Evolutionary conservation across 495 filamentous ascomycete species (phyloP), one percentile per base, ranked within the genome.

Genomic region (Cairneyella variabilis): DNA sequence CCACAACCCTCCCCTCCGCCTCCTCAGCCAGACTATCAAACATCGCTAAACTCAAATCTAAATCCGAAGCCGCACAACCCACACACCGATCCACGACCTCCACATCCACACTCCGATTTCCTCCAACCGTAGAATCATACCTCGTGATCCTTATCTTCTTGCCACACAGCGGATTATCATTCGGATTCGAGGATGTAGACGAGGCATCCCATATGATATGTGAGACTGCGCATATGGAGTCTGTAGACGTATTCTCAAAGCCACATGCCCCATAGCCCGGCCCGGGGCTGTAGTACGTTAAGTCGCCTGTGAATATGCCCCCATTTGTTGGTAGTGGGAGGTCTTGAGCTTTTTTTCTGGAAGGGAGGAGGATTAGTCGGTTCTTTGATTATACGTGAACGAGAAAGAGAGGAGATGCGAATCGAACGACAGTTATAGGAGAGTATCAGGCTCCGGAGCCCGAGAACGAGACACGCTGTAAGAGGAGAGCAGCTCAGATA

Each of bases 11-110:
- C 0, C 87, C 86, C 36, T 71, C 61, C 26, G 63, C 71, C 32
- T 76, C 57, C 3, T 77, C 65, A 3, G 83, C 86, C 45, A 91
- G 55, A 49, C 72, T 59, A 22, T 74, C 67, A 65, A 91, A 91
- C 10, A 82, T 79, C 3, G 65, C 63, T 5, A 74, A 66, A 11
- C 76, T 83, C 17, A 89, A 73, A 71, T 91, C 88, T 10, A 92
- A 50, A 70, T 91, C 88, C 3, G 71, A 71, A 12, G 76, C 69
- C 34, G 68, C 54, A 62, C 89, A 91, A 0, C 82, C 84, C 12
- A 61, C 74, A 69, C 89, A 92, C 27, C 88, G 70, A 71, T 93
- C 89, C 12, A 90, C 86, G 0, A 95, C 82, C 36, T 66, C 83
- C 3, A 90, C 79, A 63, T 86, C 83, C 17, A 65, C 63, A 49